Percentiles rank a stretch among this genome's conserved stretches.
Evolutionary conservation across 768 basidiomycete genomes (phyloP).

Genomic region (Lanmaoa rubissima): DNA sequence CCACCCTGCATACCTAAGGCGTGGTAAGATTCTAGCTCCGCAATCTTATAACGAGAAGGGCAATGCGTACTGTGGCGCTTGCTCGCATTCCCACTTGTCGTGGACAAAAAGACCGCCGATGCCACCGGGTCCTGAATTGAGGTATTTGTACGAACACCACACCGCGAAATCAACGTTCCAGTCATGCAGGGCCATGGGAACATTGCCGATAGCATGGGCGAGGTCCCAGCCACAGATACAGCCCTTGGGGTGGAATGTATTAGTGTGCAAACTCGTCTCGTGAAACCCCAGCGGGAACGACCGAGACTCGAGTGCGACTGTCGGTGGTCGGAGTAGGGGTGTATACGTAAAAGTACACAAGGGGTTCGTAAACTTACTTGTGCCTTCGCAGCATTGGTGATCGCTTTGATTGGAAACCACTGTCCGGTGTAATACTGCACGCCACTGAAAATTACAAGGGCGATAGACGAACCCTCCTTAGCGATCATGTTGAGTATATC

Average conservation of each 20-base stretch:
- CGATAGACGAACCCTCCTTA: conserved; percentile 71
- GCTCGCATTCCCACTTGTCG: conserved; percentile 67
- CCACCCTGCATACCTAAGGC: conserved; percentile 84
- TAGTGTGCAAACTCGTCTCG: conserved; percentile 9
- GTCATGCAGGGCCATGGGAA: conserved; percentile 82
- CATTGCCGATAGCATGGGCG: conserved; percentile 94
- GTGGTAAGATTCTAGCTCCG: conserved; percentile 13
- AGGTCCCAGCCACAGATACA: conserved; percentile 96
- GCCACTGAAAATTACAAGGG: conserved; percentile 89
- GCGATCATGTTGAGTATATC: conserved; percentile 81
- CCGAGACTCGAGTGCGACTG: conserved; percentile 6
- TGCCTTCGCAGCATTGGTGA: conserved; percentile 82
- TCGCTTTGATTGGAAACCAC: conserved; percentile 81
- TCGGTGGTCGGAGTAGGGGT: conserved; percentile 8
- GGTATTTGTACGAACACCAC: conserved; percentile 98
- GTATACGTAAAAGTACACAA: conserved; percentile 29
- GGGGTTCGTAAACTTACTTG: conserved; percentile 50
- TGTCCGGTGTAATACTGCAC: conserved; percentile 99
- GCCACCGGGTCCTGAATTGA: conserved; percentile 96
- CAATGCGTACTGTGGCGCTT: conserved; percentile 59
- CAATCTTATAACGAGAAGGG: conserved; percentile 5
- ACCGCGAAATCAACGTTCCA: conserved; percentile 98
- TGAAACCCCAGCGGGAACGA: conserved; percentile 8
- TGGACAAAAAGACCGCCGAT: conserved; percentile 94
- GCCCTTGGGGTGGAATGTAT: conserved; percentile 51